A percentile compares a stretch with the other conserved stretches of the same genome.
phyloP scores from a whole-genome alignment of 1,139 yeast species.

The Yamadazyma jaroonii region DNA sequence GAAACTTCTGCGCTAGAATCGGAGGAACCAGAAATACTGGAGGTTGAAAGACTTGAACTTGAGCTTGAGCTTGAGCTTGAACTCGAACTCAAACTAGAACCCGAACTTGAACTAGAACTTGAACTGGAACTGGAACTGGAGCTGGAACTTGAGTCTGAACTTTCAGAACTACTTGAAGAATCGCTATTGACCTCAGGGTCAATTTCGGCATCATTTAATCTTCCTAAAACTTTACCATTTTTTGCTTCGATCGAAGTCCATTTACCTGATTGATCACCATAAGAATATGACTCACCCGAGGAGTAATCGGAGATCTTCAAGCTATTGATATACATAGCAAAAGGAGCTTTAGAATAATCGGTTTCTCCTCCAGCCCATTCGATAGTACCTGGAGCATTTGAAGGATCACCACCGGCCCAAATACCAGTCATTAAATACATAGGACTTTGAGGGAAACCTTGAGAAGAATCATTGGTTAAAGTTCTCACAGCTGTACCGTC shows the following conservation, averaged over 20 bases:
- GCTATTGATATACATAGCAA: constrained; percentile 28
- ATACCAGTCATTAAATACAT: constrained; percentile 44
- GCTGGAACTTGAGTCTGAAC: constrained; percentile 5
- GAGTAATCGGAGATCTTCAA: constrained; percentile 32
- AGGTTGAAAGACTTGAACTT: constrained; percentile 4
- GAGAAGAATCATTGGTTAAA: constrained; percentile 29
- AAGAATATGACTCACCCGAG: constrained; percentile 34
- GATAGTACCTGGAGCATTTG: constrained; percentile 46
- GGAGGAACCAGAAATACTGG: not conserved
- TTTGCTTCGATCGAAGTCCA: constrained; percentile 66
- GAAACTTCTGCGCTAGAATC: constrained; percentile 6
- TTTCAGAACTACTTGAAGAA: constrained; percentile 1
- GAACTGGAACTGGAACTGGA: constrained; percentile 4
- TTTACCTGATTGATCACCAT: constrained; percentile 55
- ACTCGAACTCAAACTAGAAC: not conserved
- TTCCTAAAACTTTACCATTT: constrained; percentile 60
- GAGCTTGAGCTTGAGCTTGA: not conserved
- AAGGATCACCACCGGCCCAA: constrained; percentile 48
- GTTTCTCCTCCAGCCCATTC: constrained; percentile 45
- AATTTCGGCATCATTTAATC: constrained; percentile 42
- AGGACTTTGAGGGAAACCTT: constrained; percentile 52
- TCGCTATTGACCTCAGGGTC: constrained; percentile 5
- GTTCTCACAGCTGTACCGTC: constrained; percentile 46
- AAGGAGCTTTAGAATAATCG: constrained; percentile 36
- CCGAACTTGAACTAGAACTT: constrained; percentile 1